Conservation (phyloP, 2,329 filamentous ascomycete species). For the Plectosphaerella sp. region DNA sequence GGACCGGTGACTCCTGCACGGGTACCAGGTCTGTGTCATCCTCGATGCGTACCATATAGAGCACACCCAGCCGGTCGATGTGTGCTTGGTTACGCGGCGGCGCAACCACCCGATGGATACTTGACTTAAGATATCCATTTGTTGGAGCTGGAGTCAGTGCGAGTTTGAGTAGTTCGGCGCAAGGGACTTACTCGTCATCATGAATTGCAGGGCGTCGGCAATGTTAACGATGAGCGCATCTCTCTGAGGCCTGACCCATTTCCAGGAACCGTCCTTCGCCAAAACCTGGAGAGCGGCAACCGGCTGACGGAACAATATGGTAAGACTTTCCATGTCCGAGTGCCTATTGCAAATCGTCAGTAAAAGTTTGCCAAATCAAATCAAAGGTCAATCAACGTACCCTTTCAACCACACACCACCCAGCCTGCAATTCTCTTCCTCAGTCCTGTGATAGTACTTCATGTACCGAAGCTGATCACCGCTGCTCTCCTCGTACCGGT, state of each 20-base stretch:
- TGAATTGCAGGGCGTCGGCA: conserved; percentile 37
- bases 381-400: not conserved
- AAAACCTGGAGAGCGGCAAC: conserved; percentile 47
- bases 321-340: conserved; percentile 47
- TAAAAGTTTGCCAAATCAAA: not conserved
- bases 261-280: conserved; percentile 34
- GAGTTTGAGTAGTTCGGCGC: too few species aligned
- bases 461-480: conserved; percentile 58
- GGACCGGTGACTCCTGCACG: conserved; percentile 18
- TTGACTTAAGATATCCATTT: not conserved
- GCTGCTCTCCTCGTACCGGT: conserved; percentile 48
- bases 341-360: conserved; percentile 23
- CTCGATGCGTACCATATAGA: conserved; percentile 40
- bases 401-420: conserved; percentile 33
- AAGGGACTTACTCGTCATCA: conserved; percentile 32
- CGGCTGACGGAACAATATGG: conserved; percentile 51
- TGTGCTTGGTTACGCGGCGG: conserved; percentile 28
- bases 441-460: conserved; percentile 43
- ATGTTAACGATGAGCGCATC: conserved; percentile 43
- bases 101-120: conserved; percentile 25
- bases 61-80: conserved; percentile 35
- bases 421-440: conserved; percentile 35
- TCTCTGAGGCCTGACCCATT: conserved; percentile 18
- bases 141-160: too few species aligned
- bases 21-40: conserved; percentile 22